These are phyloP conservation scores for Botrytis galanthina DNA, from an alignment of 2,329 filamentous ascomycete genomes.

Conservation along the genomic window DNA sequence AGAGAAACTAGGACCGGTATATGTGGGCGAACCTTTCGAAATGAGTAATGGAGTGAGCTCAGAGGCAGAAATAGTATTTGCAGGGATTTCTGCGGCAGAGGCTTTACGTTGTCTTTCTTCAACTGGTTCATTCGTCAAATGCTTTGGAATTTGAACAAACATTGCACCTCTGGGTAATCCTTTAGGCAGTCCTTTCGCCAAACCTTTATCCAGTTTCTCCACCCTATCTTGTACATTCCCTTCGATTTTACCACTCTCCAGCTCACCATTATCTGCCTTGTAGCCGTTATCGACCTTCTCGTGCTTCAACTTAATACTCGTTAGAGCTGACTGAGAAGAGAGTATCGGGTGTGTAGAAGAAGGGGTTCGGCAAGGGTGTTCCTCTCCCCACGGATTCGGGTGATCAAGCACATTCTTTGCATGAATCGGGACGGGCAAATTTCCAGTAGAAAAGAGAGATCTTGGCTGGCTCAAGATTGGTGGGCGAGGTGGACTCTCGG, in stretches of 20 bases:
- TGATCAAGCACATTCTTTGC: constrained; percentile 3
- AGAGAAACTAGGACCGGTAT: not conserved
- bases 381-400: not conserved
- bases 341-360: not conserved
- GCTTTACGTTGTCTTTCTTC: not conserved
- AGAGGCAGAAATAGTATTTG: not conserved
- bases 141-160: not conserved
- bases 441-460: not conserved
- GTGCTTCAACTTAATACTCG: not conserved
- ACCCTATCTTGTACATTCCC: not conserved
- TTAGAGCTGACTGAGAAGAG: not conserved
- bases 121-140: not conserved
- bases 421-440: constrained; percentile 1
- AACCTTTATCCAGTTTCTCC: not conserved
- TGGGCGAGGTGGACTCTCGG: not conserved
- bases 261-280: not conserved
- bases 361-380: not conserved
- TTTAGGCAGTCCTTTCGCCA: not conserved
- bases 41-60: not conserved
- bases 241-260: not conserved
- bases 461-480: constrained; percentile 6
- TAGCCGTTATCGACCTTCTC: not conserved
- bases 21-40: not conserved
- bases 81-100: not conserved
- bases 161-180: not conserved